Evolutionary conservation across 176 grass and related monocot species (phyloP), one percentile per base, ranked within the genome.

Genomic region (Leersia perrieri): DNA sequence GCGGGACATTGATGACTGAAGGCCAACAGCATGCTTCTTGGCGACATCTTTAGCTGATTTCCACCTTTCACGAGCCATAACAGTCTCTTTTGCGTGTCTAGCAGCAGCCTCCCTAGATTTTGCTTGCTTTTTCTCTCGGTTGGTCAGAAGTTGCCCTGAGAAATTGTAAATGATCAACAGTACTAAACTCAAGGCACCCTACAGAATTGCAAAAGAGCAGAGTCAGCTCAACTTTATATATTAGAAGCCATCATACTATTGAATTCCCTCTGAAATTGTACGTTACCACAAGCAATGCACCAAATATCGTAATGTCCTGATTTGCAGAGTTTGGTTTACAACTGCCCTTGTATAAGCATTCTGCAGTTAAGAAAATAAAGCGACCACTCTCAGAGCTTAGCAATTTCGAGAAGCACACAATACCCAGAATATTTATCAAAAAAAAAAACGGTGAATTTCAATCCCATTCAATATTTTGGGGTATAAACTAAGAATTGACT

Each of bases 221-320:
- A 45, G 55, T 57, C 68, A 72, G 51, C 9, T 82, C 75, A 18
- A 75, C 38, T 34, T 63, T 22, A 6, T 47, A 87, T 62, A 11
- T 69, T 89, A 60, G 23, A 92, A 53, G 32, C 53, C 53, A 31
- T 73, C 36, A 72, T 45, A 72, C 27, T 58, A 29, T 49, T 22
- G 66, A 89, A 35, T 68, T 68, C 27, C 6, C 20, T 42, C 25
- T 66, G 38, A 18, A 77, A 33, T 22, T 68, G 67, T 77, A 64
- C 35, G 15, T 85, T 85, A 95, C 94, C 86, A 88, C 79, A 60
- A 94, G 80, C 67, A 94, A 61, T 78, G 92, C 91, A 60, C 94
- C 94, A 53, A 97, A 92, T 88, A 97, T 97, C 15, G 91, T 97
- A 60, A 97, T 97, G 77, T 97, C 94, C 80, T 97, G 91, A 82